Conservation (phyloP, 306 rosid genomes). For the Castanea sativa region DNA sequence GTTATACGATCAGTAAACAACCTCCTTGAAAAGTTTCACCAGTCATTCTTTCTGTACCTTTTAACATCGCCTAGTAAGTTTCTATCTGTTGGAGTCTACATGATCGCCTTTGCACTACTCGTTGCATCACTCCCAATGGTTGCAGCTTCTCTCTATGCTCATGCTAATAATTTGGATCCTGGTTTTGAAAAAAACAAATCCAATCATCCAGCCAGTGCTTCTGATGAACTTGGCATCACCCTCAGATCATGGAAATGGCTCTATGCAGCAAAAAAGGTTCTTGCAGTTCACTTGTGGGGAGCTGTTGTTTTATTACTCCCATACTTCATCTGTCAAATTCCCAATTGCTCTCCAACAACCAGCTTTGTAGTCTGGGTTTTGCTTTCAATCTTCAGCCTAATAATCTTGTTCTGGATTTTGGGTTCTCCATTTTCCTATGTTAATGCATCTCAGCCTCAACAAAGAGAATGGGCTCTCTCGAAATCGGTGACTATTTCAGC, state of each 20-base stretch:
- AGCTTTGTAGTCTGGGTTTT: slow-evolving; percentile 58
- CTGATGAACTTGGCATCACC: slow-evolving; percentile 33
- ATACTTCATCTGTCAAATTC: slow-evolving; percentile 60
- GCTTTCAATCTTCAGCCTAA: slow-evolving; percentile 54
- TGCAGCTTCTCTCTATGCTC: slow-evolving; percentile 72
- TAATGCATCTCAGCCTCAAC: slow-evolving; percentile 36
- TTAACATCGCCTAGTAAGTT: slow-evolving; percentile 82
- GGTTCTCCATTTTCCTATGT: slow-evolving; percentile 49
- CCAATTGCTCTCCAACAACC: slow-evolving; percentile 42
- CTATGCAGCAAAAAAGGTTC: slow-evolving; percentile 66
- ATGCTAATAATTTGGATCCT: slow-evolving; percentile 34
- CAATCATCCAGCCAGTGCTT: slow-evolving; percentile 27
- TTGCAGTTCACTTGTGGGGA: slow-evolving; percentile 81
- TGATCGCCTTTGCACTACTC: slow-evolving; percentile 87
- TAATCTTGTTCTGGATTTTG: slow-evolving; percentile 44
- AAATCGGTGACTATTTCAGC: slow-evolving; percentile 83
- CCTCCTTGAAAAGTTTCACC: slow-evolving; percentile 96
- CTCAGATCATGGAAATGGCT: slow-evolving; percentile 81
- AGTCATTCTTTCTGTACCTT: slow-evolving; percentile 86
- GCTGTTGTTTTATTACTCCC: slow-evolving; percentile 70
- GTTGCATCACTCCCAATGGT: slow-evolving; percentile 85
- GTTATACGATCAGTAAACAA: slow-evolving; percentile 85
- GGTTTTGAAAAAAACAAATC: slow-evolving; percentile 29
- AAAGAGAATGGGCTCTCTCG: slow-evolving; percentile 67
- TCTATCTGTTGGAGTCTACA: slow-evolving; percentile 93